phyloP scores from a whole-genome alignment of 306 rosid species.

The Castanea mollissima region DNA sequence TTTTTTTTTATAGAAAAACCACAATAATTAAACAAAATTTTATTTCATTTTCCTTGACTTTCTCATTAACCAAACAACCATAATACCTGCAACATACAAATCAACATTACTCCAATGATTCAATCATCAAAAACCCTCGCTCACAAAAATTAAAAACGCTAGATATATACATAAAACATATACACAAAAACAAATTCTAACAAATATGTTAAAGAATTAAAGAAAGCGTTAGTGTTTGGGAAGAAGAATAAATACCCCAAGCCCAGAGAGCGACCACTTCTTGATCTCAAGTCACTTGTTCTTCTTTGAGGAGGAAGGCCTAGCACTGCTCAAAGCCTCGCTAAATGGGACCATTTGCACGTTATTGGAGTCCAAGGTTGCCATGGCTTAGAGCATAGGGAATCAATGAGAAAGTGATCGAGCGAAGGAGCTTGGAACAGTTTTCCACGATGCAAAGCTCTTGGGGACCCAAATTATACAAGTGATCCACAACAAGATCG shows the following conservation, averaged over 20 bases:
- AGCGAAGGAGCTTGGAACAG: too few relatives aligned
- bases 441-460: too few relatives aligned
- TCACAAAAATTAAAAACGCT: background rate
- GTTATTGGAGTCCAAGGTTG: slow-evolving; percentile 41
- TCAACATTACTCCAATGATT: background rate
- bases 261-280: slow-evolving; percentile 65
- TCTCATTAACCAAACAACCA: slow-evolving; percentile 25
- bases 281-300: slow-evolving; percentile 55
- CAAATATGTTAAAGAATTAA: background rate
- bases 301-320: slow-evolving; percentile 44
- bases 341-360: slow-evolving; percentile 45
- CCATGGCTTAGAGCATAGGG: slow-evolving; percentile 9
- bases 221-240: slow-evolving; percentile 33
- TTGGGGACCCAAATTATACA: too few relatives aligned
- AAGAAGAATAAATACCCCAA: slow-evolving; percentile 39
- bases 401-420: too few relatives aligned
- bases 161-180: background rate
- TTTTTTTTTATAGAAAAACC: too few relatives aligned
- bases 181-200: background rate
- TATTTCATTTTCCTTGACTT: too few relatives aligned
- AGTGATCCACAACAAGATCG: too few relatives aligned
- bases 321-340: slow-evolving; percentile 44
- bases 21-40: too few relatives aligned
- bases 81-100: slow-evolving; percentile 40
- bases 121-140: background rate